Evolutionary conservation across 2,329 filamentous ascomycete species (phyloP).

Genomic region (Cercospora sesami): DNA sequence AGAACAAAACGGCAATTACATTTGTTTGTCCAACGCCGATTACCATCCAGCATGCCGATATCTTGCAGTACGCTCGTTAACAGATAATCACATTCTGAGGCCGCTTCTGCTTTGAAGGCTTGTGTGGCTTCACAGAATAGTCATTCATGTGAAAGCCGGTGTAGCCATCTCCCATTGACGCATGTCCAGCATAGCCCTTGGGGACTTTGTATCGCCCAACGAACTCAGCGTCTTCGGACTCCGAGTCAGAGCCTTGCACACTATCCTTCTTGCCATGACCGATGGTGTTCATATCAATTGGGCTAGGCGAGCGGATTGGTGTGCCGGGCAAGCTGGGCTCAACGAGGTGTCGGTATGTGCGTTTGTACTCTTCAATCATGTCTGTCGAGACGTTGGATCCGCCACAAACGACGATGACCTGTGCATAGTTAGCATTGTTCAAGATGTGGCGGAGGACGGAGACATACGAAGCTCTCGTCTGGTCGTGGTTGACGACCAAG

Average conservation of each 20-base stretch:
- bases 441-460: neutral
- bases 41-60: neutral
- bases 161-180: constrained; percentile 11
- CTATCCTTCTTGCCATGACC: constrained; percentile 6
- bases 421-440: neutral
- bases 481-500: constrained; percentile 61
- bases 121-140: neutral
- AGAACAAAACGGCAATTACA: neutral
- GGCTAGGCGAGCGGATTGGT: constrained; percentile 7
- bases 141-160: constrained; percentile 4
- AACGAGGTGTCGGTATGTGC: constrained; percentile 38
- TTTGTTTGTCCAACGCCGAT: neutral
- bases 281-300: constrained; percentile 7
- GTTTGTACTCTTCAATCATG: constrained; percentile 53
- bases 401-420: constrained; percentile 77
- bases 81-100: constrained; percentile 17
- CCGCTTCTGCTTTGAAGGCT: constrained; percentile 9
- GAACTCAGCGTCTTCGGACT: neutral
- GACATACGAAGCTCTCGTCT: constrained; percentile 63
- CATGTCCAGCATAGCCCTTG: constrained; percentile 11
- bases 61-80: constrained; percentile 4
- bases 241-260: constrained; percentile 5
- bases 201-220: constrained; percentile 4
- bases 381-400: constrained; percentile 55
- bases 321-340: constrained; percentile 9